Percentiles rank a stretch among this genome's conserved stretches.
Conservation (phyloP, 2,329 filamentous ascomycete genomes). For the Cercospora sesami region DNA sequence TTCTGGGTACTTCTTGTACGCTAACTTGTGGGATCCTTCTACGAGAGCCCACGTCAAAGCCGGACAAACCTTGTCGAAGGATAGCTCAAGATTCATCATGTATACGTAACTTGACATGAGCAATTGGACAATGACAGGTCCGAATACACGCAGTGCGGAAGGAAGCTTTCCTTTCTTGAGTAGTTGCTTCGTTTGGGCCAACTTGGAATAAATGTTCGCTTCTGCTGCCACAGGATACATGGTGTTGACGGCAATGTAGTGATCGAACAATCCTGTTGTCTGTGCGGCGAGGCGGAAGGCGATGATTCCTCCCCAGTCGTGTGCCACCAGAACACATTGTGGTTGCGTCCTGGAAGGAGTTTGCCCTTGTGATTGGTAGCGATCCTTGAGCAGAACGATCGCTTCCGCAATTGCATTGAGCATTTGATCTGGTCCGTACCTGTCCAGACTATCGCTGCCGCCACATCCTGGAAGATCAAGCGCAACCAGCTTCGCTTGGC, state of each 20-base stretch:
- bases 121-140: constrained; percentile 50
- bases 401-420: constrained; percentile 57
- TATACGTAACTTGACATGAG: constrained; percentile 51
- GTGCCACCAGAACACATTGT: constrained; percentile 47
- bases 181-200: constrained; percentile 13
- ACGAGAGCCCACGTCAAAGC: constrained; percentile 47
- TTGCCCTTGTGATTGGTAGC: constrained; percentile 40
- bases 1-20: constrained; percentile 19
- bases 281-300: constrained; percentile 59
- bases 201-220: constrained; percentile 12
- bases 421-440: constrained; percentile 53
- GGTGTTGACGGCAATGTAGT: constrained; percentile 57
- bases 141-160: constrained; percentile 9
- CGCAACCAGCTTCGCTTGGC: constrained; percentile 52
- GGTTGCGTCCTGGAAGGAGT: constrained; percentile 17
- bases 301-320: constrained; percentile 52
- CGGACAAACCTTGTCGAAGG: constrained; percentile 31
- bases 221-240: constrained; percentile 40
- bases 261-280: constrained; percentile 56
- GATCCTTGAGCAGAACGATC: constrained; percentile 52
- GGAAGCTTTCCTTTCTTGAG: constrained; percentile 15
- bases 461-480: constrained; percentile 61
- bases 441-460: constrained; percentile 54
- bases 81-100: constrained; percentile 26
- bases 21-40: constrained; percentile 40